These are phyloP conservation scores for Kalanchoe fedtschenkoi DNA, from an alignment of 164 flowering plant genomes.

Conservation along the genomic window DNA sequence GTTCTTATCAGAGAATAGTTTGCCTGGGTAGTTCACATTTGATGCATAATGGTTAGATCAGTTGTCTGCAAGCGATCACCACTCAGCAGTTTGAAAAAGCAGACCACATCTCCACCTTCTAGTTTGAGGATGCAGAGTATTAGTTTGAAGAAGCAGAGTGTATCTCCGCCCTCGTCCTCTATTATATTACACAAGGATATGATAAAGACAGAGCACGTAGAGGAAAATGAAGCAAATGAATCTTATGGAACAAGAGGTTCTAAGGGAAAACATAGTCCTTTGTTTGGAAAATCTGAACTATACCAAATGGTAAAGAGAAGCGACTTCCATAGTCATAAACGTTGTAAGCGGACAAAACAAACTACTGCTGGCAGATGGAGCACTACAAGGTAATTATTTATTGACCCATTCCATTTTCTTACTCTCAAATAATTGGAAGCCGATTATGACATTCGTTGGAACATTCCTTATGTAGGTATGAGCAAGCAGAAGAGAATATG, in stretches of 20 bases:
- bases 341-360: not conserved
- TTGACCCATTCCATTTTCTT: not conserved
- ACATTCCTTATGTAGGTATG: conserved; percentile 18
- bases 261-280: not conserved
- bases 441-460: not conserved
- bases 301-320: not conserved
- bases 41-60: not conserved
- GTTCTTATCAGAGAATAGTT: not conserved
- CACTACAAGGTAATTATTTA: not conserved
- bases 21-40: not conserved
- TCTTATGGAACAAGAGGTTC: not conserved
- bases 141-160: not conserved
- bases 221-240: not conserved
- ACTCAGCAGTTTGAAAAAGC: not conserved
- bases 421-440: not conserved
- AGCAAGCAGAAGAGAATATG: conserved; percentile 24
- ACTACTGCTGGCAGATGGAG: not conserved
- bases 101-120: not conserved
- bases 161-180: not conserved
- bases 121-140: not conserved
- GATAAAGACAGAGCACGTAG: not conserved
- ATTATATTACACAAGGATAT: not conserved
- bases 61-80: not conserved
- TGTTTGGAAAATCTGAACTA: not conserved
- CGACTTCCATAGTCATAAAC: not conserved